phyloP scores from a whole-genome alignment of 768 basidiomycete species.

The Boletus subparvulus region DNA sequence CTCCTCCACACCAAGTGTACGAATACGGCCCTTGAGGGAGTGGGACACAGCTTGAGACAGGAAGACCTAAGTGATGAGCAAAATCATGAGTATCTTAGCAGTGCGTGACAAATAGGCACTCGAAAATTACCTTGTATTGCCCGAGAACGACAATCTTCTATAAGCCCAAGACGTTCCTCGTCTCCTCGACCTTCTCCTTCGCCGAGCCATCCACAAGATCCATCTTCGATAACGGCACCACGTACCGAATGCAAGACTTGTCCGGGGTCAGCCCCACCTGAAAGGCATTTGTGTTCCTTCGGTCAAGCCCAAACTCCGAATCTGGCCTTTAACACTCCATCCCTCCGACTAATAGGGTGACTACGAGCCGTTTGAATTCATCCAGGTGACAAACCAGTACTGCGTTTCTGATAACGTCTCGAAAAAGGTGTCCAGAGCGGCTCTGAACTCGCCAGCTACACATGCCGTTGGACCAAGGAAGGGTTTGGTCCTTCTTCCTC shows the following conservation, averaged over 20 bases:
- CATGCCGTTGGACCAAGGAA: slow-evolving; percentile 50
- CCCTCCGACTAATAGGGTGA: slow-evolving; percentile 87
- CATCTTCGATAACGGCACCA: slow-evolving; percentile 52
- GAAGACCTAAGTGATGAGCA: no score
- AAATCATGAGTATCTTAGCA: slow-evolving; percentile 1
- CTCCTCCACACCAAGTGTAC: no score
- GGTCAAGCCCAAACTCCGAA: slow-evolving; percentile 61
- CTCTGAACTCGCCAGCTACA: no score
- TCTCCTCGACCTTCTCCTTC: slow-evolving; percentile 57
- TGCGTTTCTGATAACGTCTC: no score
- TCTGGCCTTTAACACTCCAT: slow-evolving; percentile 79
- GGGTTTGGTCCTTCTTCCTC: slow-evolving; percentile 3
- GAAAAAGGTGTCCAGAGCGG: no score
- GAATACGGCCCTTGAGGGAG: no score
- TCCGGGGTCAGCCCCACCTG: slow-evolving; percentile 82
- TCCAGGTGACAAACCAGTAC: slow-evolving; percentile 80
- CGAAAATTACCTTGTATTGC: slow-evolving; percentile 64
- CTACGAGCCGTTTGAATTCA: slow-evolving; percentile 92
- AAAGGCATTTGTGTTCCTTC: slow-evolving; percentile 60
- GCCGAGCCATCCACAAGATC: slow-evolving; percentile 45
- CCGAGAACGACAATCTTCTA: slow-evolving; percentile 76
- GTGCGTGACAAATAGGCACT: neutral
- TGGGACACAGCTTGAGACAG: no score
- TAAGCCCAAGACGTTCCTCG: slow-evolving; percentile 53
- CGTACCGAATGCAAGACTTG: slow-evolving; percentile 84